Percentiles rank a stretch among this genome's conserved stretches.
These are phyloP conservation scores for Phalaenopsis aphrodite DNA, from an alignment of 106 monocot genomes.

Conservation along the genomic window DNA sequence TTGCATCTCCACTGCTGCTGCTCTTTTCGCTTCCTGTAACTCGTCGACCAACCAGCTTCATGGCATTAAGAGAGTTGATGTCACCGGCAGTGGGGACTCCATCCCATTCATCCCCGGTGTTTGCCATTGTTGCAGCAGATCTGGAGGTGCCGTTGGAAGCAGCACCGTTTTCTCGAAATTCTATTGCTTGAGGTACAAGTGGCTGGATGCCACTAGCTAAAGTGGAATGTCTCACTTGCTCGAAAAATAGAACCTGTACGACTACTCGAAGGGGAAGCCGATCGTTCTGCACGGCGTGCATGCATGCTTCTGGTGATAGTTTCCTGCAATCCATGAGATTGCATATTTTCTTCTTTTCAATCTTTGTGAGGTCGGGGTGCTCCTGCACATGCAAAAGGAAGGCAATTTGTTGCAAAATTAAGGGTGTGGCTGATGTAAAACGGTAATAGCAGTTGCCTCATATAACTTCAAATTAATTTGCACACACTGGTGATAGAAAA, in stretches of 20 bases:
- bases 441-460: not conserved
- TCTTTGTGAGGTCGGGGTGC: conserved; percentile 50
- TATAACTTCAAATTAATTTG: not conserved
- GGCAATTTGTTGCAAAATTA: not conserved
- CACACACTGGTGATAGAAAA: not conserved
- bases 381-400: conserved; percentile 26
- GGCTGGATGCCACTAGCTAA: not conserved
- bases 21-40: not conserved
- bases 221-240: conserved; percentile 31
- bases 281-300: conserved; percentile 69
- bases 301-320: conserved; percentile 54
- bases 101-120: conserved; percentile 15
- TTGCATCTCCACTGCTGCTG: not conserved
- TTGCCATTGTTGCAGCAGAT: conserved; percentile 8
- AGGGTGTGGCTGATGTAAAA: not conserved
- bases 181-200: not conserved
- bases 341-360: conserved; percentile 60
- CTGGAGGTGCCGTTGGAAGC: conserved; percentile 11
- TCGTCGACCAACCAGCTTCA: not conserved
- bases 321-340: conserved; percentile 57
- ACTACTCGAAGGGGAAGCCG: conserved; percentile 61
- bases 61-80: not conserved
- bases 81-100: conserved; percentile 5
- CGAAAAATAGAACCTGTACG: conserved; percentile 81
- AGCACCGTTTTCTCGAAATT: conserved; percentile 1